phyloP scores from a whole-genome alignment of 805 yeast species.

The Pichia phayaonensis region DNA sequence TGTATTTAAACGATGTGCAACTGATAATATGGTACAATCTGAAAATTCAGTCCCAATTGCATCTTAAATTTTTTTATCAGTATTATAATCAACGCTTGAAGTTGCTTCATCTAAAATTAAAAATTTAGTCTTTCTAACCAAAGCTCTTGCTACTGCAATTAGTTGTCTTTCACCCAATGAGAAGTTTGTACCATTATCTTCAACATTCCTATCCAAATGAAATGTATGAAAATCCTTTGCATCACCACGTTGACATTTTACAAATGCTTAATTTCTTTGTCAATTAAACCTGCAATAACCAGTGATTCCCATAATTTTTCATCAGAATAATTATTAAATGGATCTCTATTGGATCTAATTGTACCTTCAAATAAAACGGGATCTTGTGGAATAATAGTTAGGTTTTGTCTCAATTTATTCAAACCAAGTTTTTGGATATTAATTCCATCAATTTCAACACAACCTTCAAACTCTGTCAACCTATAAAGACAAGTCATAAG shows the following conservation, averaged over 20 bases:
- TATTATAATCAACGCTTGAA: conserved; percentile 65
- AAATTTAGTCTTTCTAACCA: conserved; percentile 54
- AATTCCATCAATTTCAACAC: conserved; percentile 48
- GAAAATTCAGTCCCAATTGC: conserved; percentile 53
- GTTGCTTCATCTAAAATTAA: conserved; percentile 72
- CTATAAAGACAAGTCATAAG: conserved; percentile 57
- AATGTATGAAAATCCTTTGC: conserved; percentile 42
- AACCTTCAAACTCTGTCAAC: conserved; percentile 46
- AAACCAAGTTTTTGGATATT: conserved; percentile 47
- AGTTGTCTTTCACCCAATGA: conserved; percentile 68
- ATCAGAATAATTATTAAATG: conserved; percentile 46
- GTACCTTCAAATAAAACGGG: conserved; percentile 59
- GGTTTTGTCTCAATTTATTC: conserved; percentile 44
- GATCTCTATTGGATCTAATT: conserved; percentile 54
- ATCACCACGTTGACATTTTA: conserved; percentile 26
- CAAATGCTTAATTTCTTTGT: conserved; percentile 29
- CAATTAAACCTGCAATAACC: conserved; percentile 49
- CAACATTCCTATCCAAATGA: conserved; percentile 51
- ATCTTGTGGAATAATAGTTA: conserved; percentile 67
- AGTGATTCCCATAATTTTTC: conserved; percentile 51
- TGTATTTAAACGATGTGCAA: conserved; percentile 65
- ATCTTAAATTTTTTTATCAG: conserved; percentile 56
- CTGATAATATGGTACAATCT: conserved; percentile 59
- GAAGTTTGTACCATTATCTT: conserved; percentile 63
- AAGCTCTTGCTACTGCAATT: conserved; percentile 62